Evolutionary conservation across 345 rosid genomes (phyloP).

Genomic region (Populus deltoides): DNA sequence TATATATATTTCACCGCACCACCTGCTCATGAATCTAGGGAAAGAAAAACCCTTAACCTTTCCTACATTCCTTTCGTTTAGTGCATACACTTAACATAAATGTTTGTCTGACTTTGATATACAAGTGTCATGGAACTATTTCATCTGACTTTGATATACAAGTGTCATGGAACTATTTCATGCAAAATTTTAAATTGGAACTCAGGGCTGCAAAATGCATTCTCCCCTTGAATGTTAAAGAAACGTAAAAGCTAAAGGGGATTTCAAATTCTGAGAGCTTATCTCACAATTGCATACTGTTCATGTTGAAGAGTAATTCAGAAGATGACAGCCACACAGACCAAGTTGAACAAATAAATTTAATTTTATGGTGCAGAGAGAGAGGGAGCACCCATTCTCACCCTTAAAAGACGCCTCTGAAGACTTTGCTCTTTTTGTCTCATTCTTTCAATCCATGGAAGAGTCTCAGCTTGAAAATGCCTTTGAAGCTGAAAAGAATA

Average conservation of each 20-base stretch:
- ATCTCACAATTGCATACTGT: neutral
- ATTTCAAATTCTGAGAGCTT: neutral
- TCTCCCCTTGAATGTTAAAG: neutral
- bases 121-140: neutral
- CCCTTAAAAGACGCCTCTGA: constrained; percentile 92
- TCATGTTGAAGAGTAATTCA: neutral
- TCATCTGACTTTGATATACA: neutral
- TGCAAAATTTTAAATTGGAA: neutral
- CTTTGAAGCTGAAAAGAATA: constrained; percentile 74
- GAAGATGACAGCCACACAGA: neutral
- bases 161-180: neutral
- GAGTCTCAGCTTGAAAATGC: constrained; percentile 93
- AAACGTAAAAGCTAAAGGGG: neutral
- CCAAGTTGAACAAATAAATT: neutral
- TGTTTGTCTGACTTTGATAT: neutral
- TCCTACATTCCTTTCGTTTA: neutral
- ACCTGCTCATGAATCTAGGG: neutral
- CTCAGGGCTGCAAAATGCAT: neutral
- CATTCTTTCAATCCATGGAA: constrained; percentile 85
- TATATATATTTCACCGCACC: neutral
- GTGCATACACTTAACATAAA: neutral
- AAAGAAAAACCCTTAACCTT: neutral
- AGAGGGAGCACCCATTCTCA: constrained; percentile 13
- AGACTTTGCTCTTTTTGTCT: constrained; percentile 91
- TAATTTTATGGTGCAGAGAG: neutral